A percentile compares a stretch with the other conserved stretches of the same genome.
Evolutionary conservation across 2,329 filamentous ascomycete species (phyloP).

Genomic region (Ophiosphaerella korrae): DNA sequence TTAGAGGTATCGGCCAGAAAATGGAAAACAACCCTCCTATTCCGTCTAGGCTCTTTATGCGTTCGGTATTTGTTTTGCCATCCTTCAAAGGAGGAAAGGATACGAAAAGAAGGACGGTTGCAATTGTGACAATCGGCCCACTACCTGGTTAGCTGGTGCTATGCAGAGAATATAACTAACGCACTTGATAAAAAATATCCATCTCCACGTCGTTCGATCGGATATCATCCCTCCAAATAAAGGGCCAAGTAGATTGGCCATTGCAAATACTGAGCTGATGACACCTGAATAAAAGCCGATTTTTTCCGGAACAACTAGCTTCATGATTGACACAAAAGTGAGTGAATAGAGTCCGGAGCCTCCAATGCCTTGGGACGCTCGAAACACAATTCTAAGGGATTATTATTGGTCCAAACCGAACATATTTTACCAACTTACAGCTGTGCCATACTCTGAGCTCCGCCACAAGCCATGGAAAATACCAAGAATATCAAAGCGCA

Average conservation of each 20-base stretch:
- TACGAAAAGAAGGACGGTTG: constrained; percentile 29
- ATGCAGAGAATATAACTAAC: constrained; percentile 7
- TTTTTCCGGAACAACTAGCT: constrained; percentile 35
- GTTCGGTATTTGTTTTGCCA: constrained; percentile 32
- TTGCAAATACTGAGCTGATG: constrained; percentile 46
- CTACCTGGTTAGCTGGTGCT: constrained; percentile 11
- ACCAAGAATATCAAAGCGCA: constrained; percentile 34
- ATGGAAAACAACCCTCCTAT: constrained; percentile 37
- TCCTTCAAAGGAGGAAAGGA: constrained; percentile 33
- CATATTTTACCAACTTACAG: constrained; percentile 15
- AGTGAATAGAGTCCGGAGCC: constrained; percentile 56
- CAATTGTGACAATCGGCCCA: constrained; percentile 30
- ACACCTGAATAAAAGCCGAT: constrained; percentile 43
- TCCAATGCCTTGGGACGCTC: constrained; percentile 53
- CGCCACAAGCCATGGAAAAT: constrained; percentile 41
- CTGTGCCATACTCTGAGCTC: constrained; percentile 36
- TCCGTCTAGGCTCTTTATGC: constrained; percentile 33
- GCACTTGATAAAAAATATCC: constrained; percentile 57
- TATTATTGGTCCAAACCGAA: constrained; percentile 2
- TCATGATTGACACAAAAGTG: constrained; percentile 41
- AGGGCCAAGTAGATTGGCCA: constrained; percentile 52
- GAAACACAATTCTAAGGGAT: constrained; percentile 42
- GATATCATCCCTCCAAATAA: constrained; percentile 53
- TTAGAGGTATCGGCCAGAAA: constrained; percentile 37
- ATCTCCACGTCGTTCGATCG: constrained; percentile 50